A percentile compares a stretch with the other conserved stretches of the same genome.
Conservation (phyloP, 2,329 filamentous ascomycete genomes). For the Dendrostoma leiphaemia region DNA sequence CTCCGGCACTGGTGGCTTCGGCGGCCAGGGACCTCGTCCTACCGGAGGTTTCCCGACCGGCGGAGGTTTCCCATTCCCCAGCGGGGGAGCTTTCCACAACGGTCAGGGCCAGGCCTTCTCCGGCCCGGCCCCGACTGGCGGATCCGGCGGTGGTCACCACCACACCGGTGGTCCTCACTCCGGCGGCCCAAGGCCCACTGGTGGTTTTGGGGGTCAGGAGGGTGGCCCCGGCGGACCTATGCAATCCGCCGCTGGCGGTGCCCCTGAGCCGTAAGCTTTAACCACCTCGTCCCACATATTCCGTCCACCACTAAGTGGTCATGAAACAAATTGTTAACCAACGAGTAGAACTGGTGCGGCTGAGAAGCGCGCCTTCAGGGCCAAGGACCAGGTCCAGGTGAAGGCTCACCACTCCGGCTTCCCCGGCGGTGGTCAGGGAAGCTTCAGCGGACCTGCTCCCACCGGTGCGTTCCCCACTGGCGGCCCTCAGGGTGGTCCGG, state of each 20-base stretch:
- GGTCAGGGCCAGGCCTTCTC: neutral
- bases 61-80: neutral
- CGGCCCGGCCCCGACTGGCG: neutral
- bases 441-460: too few species aligned
- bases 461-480: slow-evolving; percentile 2
- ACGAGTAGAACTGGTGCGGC: neutral
- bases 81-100: neutral
- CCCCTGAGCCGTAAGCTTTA: slow-evolving; percentile 3
- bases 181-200: slow-evolving; percentile 4
- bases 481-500: neutral
- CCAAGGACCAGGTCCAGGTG: too few species aligned
- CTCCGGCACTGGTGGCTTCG: slow-evolving; percentile 9
- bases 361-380: neutral
- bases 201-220: slow-evolving; percentile 4
- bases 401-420: neutral
- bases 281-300: neutral
- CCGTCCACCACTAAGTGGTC: neutral
- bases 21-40: neutral
- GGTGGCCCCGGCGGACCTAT: neutral
- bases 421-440: neutral
- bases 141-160: slow-evolving; percentile 1
- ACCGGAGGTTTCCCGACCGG: neutral
- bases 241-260: neutral
- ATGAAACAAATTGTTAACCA: neutral
- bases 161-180: slow-evolving; percentile 3